Evolutionary conservation across 768 basidiomycete genomes (phyloP).

Genomic region (Pholiota microspora): DNA sequence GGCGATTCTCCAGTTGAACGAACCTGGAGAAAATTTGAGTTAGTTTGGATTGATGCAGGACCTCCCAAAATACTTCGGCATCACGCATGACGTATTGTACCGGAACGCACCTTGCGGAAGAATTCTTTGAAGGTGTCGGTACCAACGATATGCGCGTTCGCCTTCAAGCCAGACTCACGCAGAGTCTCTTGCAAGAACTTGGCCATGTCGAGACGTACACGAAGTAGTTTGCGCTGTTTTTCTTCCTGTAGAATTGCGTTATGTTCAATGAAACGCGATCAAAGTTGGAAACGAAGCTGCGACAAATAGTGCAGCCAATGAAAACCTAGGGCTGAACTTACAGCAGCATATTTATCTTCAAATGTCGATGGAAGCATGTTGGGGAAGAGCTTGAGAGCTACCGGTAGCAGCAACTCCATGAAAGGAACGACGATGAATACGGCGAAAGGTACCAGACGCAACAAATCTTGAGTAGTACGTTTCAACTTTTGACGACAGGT

Average conservation of each 20-base stretch:
- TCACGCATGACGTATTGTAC: neutral
- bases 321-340: no score
- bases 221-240: constrained; percentile 92
- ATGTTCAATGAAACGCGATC: neutral
- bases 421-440: constrained; percentile 96
- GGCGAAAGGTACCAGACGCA: constrained; percentile 92
- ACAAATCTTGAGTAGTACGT: constrained; percentile 89
- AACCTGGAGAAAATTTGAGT: constrained; percentile 46
- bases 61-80: neutral
- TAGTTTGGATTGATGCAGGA: neutral
- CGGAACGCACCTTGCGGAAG: constrained; percentile 80
- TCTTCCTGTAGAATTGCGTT: constrained; percentile 68
- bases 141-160: constrained; percentile 89
- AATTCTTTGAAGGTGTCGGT: constrained; percentile 98
- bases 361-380: constrained; percentile 99
- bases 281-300: no score
- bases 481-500: constrained; percentile 54
- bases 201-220: constrained; percentile 96
- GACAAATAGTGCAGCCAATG: no score
- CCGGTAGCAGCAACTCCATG: constrained; percentile 96
- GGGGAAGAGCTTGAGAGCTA: constrained; percentile 95
- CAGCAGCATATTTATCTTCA: constrained; percentile 94
- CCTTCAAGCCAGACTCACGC: constrained; percentile 89
- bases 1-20: constrained; percentile 95
- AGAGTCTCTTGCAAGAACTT: constrained; percentile 99